These are phyloP conservation scores for Didymella arachidicola DNA, from an alignment of 2,329 filamentous ascomycete genomes.

Conservation along the genomic window DNA sequence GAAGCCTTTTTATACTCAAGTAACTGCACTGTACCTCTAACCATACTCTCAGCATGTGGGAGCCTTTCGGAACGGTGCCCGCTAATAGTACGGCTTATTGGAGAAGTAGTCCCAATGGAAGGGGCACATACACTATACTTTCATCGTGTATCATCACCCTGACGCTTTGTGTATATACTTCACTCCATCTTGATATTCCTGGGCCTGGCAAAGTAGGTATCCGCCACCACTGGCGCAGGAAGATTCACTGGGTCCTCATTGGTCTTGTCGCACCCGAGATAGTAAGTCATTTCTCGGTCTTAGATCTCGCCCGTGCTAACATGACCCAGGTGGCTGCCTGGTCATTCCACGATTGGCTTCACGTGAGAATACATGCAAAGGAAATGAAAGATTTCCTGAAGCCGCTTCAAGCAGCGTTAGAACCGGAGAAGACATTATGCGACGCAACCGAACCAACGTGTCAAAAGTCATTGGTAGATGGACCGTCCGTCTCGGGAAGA, in stretches of 20 bases:
- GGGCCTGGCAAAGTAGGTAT: background rate
- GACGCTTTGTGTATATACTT: constrained; percentile 1
- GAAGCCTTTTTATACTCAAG: too few species aligned
- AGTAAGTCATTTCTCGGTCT: background rate
- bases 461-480: too few species aligned
- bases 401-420: too few species aligned
- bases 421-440: too few species aligned
- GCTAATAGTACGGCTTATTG: background rate
- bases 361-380: too few species aligned
- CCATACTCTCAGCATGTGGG: background rate
- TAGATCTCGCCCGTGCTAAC: too few species aligned
- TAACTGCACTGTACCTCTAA: too few species aligned
- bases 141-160: constrained; percentile 1
- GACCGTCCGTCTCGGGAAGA: too few species aligned
- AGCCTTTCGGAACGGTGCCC: background rate
- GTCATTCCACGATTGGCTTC: too few species aligned
- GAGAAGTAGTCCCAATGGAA: background rate
- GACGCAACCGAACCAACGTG: too few species aligned
- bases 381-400: too few species aligned
- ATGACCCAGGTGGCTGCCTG: too few species aligned
- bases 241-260: background rate
- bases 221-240: background rate
- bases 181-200: constrained; percentile 2
- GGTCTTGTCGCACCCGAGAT: constrained; percentile 1
- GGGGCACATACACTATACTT: constrained; percentile 1